Evolutionary conservation across 2,329 filamentous ascomycete species (phyloP), one percentile per base, ranked within the genome.

Genomic region (Pseudopithomyces chartarum): DNA sequence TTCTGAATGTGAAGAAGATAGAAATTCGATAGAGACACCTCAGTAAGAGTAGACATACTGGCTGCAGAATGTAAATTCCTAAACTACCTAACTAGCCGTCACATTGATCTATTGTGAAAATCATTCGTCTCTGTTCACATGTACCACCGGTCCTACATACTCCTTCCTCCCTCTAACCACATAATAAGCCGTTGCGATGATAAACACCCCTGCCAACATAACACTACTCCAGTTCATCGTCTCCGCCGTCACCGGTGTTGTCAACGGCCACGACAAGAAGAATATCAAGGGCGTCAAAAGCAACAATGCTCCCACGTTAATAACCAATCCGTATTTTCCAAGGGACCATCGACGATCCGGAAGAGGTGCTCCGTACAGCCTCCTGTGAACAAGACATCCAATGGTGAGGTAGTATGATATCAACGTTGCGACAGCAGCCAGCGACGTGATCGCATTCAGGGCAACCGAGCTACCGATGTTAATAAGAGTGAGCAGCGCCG

Each of bases 401-500:
- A 51, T 51, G 2, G 48, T 51, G n/a, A 51, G 48, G 17, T 51
- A 51, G 48, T 73, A 71, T 11, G 65, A 65, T 33, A 61, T 61
- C 55, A 71, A 60, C 6, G 69, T 56, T 13, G 66, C 62, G 23
- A 64, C 62, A n/a, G 64, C 56, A 19, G 56, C 52, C 2, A 70
- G 63, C 2, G 72, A 73, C 32, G 75, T 62, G 48, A 78, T 73
- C 38, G 71, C 71, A 59, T 74, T 73, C 64, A 78, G 74, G 8
- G 75, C 75, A 1, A 66, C 59, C 12, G 61, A 60, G 12, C 69
- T 73, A 55, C 76, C 76, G 54, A 78, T 73, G 62, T 78, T 77
- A 71, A 78, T 78, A 42, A 71, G 67, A 17, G 67, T 66, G n/a
- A 78, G 68, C 45, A 76, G 60, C 7, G 70, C 58, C 3, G 68